Evolutionary conservation across 1,284 basidiomycete species (phyloP), one percentile per base, ranked within the genome.

Genomic region (Sporisorium exsertum): DNA sequence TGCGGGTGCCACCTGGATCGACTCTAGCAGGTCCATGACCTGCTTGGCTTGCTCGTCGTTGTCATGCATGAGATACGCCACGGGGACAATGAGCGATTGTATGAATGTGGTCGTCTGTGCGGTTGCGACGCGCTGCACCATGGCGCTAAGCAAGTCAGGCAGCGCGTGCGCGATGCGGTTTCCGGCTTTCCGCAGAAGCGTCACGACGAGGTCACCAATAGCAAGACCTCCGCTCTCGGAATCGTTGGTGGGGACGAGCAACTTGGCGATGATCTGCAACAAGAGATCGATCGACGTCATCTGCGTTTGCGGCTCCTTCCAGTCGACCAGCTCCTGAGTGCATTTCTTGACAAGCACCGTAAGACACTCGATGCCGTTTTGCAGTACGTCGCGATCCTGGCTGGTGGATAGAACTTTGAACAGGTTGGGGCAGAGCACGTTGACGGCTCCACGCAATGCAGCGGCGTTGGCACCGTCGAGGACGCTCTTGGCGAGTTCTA

Each of bases 201-300:
- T 94, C 72, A 97, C 93, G 81, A 99, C 93, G 46, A 99, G 88
- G 82, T 97, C 95, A 43, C 96, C 96, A 47, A 98, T 92, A 56
- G 93, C 92, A 12, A 98, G 89, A 13, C 95, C 95, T 43, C 93
- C 94, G 2, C 94, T 92, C 69, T 81, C 81, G 15, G 77, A 72
- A 33, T 77, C 75, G 32, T 75, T 74, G 13, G 73, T 53, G 4
- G 80, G 77, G 12, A 63, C 56, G 12, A 85, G 75, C 56, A 81
- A 69, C 20, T 65, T 69, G 35, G 81, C 74, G 15, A 84, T 64
- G 47, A 85, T 67, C 29, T 69, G 72, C 24, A 83, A 66, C 52
- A 83, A 65, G n/a, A 66, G 56, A n/a, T 81, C 70, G 1, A 83
- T 45, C 10, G 66, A 51, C 5, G 61, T 29, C 8, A 47, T 51